Percentiles rank a stretch among this genome's conserved stretches.
phyloP scores from a whole-genome alignment of 306 rosid genomes.

The Dicorynia guianensis region DNA sequence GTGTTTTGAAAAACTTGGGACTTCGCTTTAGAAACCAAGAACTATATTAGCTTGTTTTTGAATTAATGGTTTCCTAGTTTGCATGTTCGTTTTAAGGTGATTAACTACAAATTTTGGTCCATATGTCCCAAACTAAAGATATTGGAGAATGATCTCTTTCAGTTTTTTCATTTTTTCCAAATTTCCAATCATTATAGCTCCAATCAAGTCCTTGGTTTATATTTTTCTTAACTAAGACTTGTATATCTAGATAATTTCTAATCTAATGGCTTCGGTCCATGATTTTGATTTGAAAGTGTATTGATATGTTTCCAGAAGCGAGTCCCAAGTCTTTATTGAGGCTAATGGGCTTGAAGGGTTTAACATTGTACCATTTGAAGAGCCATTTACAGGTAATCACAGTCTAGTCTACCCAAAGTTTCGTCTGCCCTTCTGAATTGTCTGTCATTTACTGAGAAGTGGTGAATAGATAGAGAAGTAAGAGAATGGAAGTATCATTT shows the following conservation, averaged over 20 bases:
- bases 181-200: not conserved
- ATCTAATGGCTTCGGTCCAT: not conserved
- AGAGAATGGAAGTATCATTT: not conserved
- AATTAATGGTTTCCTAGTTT: not conserved
- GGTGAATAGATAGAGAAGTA: not conserved
- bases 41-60: not conserved
- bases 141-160: not conserved
- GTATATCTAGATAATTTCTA: not conserved
- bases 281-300: slow-evolving; percentile 33
- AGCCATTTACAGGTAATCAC: slow-evolving; percentile 92
- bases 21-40: slow-evolving; percentile 17
- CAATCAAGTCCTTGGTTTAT: slow-evolving; percentile 13
- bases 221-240: not conserved
- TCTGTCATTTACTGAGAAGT: not conserved
- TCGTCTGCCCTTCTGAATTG: not conserved
- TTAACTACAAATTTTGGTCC: not conserved
- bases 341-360: slow-evolving; percentile 92
- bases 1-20: not conserved
- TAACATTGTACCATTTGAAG: slow-evolving; percentile 95
- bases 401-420: not conserved
- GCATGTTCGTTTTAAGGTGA: not conserved
- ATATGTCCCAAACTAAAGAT: not conserved
- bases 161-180: not conserved
- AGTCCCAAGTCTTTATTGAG: slow-evolving; percentile 93
- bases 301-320: slow-evolving; percentile 69